Base-by-base conservation (phyloP, 148 eudicot species). In the Nepenthes gracilis region DNA sequence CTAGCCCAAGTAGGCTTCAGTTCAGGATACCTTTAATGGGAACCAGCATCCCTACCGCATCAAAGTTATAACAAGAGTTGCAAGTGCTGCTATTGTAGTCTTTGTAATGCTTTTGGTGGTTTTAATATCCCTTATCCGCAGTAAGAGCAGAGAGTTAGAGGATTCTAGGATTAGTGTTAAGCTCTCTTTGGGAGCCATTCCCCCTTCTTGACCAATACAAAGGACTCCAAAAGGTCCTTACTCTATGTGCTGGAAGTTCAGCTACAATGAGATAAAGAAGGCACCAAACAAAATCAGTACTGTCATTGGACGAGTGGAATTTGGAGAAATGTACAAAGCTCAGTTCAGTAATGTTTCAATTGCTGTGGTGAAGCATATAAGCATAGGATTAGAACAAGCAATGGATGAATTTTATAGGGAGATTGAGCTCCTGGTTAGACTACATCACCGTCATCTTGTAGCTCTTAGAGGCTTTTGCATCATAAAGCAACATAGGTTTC, bases 401-500 rank as follows among this genome's bases (percentile, higher is more conserved):
- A 92, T 83, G 60, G 95, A 81, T 59, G 99, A 94, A 60, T 89
- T 94, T 63, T 86, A 95, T 76, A 75, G 80, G 78, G 99, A 94
- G 72, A 78, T 94, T 70, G 89, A 89, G 77, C 96, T 89, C 61
- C 83, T 88, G 57, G 92, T 92, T 66, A 85, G 86, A 79, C 71
- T 93, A 47, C 96, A 89, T 72, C 99, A 93, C 73, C 96, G 99
- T 38, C 99, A 93, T 81, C 96, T 93, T 62, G 96, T 89, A 60
- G 71, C 95, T 78, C 83, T 94, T 34, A 79, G 77, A 80, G 97
- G 99, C 53, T 94, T 86, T 66, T 88, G 98, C 74, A 69, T 86
- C 63, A 74, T 75, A 58, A 93, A 75, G 60, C 83, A 68, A 48
- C 81, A 84, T 70, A 93, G 96, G 86, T 89, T 86, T 74, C 92